A percentile compares a stretch with the other conserved stretches of the same genome.
phyloP scores from a whole-genome alignment of 2,329 filamentous ascomycete genomes.

The Cercospora sp. region DNA sequence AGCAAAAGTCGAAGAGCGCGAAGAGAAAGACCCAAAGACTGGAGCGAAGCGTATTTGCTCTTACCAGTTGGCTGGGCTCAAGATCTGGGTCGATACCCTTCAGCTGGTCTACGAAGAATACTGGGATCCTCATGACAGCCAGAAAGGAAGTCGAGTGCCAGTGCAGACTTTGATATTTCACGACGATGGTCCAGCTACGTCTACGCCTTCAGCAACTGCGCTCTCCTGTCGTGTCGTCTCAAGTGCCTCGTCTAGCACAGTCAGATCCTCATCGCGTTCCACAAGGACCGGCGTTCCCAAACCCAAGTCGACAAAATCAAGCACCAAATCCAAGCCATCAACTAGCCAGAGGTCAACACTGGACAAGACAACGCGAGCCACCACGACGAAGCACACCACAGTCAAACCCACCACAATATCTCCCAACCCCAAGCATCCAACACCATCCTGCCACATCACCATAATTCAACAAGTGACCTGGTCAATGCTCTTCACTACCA shows the following conservation, averaged over 20 bases:
- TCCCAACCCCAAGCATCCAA: neutral
- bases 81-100: neutral
- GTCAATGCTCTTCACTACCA: neutral
- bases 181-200: neutral
- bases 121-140: neutral
- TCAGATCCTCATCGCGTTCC: neutral
- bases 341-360: neutral
- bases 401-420: neutral
- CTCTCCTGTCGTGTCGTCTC: neutral
- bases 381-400: neutral
- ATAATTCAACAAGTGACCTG: neutral
- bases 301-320: neutral
- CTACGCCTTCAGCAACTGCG: neutral
- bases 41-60: neutral
- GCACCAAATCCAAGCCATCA: neutral
- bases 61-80: neutral
- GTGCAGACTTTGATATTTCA: neutral
- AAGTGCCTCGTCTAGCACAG: neutral
- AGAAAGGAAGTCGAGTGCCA: neutral
- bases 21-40: neutral
- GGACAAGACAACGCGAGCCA: neutral
- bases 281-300: neutral
- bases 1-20: neutral
- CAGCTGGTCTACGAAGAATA: neutral
- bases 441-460: neutral